Percentiles rank a stretch among this genome's conserved stretches.
Conservation (phyloP, 2,329 filamentous ascomycete species). For the Colletotrichum abscissum region DNA sequence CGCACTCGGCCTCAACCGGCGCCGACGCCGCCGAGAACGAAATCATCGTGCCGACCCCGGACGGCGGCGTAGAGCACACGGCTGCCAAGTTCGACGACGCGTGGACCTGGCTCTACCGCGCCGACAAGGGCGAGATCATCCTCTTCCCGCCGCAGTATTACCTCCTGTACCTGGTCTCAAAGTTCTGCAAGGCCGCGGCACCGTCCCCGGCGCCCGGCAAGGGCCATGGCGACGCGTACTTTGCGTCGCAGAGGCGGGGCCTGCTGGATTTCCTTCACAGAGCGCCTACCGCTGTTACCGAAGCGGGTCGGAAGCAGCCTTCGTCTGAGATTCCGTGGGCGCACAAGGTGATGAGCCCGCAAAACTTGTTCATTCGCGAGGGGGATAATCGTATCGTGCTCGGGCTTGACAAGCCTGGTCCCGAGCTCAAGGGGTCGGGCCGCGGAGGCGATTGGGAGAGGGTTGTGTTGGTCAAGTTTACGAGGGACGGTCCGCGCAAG, state of each 20-base stretch:
- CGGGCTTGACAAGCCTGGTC: conserved; percentile 67
- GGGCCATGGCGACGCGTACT: conserved; percentile 48
- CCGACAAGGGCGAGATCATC: conserved; percentile 75
- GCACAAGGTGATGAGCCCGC: conserved; percentile 72
- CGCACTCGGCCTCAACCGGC: conserved; percentile 56
- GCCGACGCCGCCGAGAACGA: conserved; percentile 54
- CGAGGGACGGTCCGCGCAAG: conserved; percentile 60
- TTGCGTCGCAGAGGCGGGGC: conserved; percentile 58
- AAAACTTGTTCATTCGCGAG: conserved; percentile 55
- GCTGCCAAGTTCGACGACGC: conserved; percentile 82
- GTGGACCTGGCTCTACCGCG: conserved; percentile 74
- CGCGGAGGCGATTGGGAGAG: conserved; percentile 68
- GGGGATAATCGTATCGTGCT: conserved; percentile 62
- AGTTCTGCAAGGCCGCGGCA: conserved; percentile 57
- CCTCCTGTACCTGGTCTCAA: conserved; percentile 70
- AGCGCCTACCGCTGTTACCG: conserved; percentile 54
- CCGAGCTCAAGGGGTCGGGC: conserved; percentile 60
- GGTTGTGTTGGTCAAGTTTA: conserved; percentile 68
- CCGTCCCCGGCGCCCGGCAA: conserved; percentile 39
- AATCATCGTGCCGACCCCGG: conserved; percentile 75
- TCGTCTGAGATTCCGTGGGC: conserved; percentile 64
- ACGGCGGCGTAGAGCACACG: conserved; percentile 74
- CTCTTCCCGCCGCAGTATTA: conserved; percentile 93
- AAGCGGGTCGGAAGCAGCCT: conserved; percentile 50
- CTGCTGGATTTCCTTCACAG: conserved; percentile 65